Evolutionary conservation across 2,329 filamentous ascomycete species (phyloP), one percentile per base, ranked within the genome.

Genomic region (Neonectria faginata): DNA sequence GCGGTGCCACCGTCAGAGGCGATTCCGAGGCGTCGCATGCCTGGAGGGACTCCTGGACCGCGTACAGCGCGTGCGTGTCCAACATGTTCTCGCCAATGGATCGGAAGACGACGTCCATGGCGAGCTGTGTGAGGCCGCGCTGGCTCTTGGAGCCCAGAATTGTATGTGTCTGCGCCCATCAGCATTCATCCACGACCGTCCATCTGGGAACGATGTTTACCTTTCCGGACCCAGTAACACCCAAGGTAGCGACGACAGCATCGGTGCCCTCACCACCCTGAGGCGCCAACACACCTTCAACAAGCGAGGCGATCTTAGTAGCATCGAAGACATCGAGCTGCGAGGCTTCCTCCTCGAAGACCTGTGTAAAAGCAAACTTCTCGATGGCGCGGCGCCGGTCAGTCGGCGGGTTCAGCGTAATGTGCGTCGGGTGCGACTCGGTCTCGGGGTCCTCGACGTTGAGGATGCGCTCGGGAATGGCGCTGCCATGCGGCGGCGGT

Each of bases 141-240:
- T 97, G 92, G 22, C 87, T 88, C 70, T 90, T 91, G 12, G 93
- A 97, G 60, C 96, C 96, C 16, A 99, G 87, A 65, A 98, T 97
- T 0, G 96, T 99, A 78, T 99, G 95, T 67, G 93, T 97, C 95
- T 97, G 75, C 22, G 36, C 42, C 12, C 31, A 52, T 66, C 52
- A 53, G 62, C 52, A 22, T 7, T 36, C 67, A 16, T 62, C 61
- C 41, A 27, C 57, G 22, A 25, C 47, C 20, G 39, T 31, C 22
- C 41, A 45, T 3, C 18, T 27, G 41, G 3, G 10, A 33, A 6
- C 64, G 36, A 59, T 48, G 63, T 74, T 53, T 73, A 97, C 95
- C 89, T 99, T 99, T 78, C 96, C 96, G 54, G 94, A 97, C 12
- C 96, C 96, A 8, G 95, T 97, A 47, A 97, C 94, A 16, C 96